These are phyloP conservation scores for Ulota crispa DNA, from an alignment of 225 moss, liverwort and hornwort genomes.

Conservation along the genomic window DNA sequence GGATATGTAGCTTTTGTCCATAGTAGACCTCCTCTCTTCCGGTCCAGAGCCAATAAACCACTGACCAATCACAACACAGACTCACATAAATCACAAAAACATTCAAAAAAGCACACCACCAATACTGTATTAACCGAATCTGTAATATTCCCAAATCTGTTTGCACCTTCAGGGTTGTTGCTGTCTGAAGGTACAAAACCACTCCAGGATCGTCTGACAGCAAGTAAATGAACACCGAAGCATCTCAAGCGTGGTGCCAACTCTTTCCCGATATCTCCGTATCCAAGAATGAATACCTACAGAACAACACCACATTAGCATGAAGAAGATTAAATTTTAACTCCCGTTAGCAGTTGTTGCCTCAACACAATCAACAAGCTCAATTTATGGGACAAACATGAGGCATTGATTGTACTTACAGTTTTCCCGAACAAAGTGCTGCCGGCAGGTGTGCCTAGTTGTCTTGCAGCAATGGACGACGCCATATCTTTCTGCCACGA, in stretches of 20 bases:
- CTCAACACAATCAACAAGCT: background rate
- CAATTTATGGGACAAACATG: background rate
- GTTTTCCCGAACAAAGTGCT: slow-evolving; percentile 69
- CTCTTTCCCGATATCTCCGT: slow-evolving; percentile 71
- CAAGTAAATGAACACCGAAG: slow-evolving; percentile 73
- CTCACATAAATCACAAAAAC: background rate
- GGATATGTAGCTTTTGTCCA: background rate
- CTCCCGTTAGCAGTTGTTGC: background rate
- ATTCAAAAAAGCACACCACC: background rate
- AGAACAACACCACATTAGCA: background rate
- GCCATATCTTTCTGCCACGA: slow-evolving; percentile 65
- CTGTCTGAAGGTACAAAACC: slow-evolving; percentile 7
- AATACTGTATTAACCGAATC: background rate
- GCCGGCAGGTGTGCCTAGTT: slow-evolving; percentile 53
- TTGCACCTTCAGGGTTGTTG: slow-evolving; percentile 27
- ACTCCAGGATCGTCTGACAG: slow-evolving; percentile 70
- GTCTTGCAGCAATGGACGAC: slow-evolving; percentile 43
- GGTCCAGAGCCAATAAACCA: background rate
- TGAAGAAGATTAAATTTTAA: background rate
- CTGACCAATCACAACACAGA: background rate
- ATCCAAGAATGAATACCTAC: slow-evolving; percentile 84
- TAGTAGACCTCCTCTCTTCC: background rate
- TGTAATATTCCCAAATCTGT: background rate
- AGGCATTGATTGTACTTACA: slow-evolving; percentile 30
- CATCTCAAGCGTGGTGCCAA: slow-evolving; percentile 61